Conservation (phyloP, 306 rosid genomes). For the Cyamopsis tetragonoloba region DNA sequence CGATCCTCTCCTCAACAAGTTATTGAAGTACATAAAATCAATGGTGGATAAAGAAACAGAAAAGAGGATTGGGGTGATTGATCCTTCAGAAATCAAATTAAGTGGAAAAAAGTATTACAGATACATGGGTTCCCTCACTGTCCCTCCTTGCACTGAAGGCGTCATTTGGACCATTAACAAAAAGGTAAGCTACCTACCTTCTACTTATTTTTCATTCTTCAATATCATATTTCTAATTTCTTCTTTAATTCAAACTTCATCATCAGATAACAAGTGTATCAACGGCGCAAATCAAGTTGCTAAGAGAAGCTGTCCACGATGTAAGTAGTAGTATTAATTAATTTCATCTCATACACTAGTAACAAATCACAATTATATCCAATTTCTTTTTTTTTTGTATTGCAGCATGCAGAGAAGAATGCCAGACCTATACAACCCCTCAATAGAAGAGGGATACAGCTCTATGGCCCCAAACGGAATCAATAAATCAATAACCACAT, state of each 20-base stretch:
- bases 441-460: constrained; percentile 26
- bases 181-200: too few relatives aligned
- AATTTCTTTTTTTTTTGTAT: too few relatives aligned
- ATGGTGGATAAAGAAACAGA: constrained; percentile 31
- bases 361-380: not conserved
- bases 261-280: constrained; percentile 44
- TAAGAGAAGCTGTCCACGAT: constrained; percentile 54
- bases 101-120: constrained; percentile 50
- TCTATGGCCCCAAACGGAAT: constrained; percentile 10
- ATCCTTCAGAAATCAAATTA: constrained; percentile 41
- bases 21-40: constrained; percentile 24
- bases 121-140: constrained; percentile 71
- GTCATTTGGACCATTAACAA: constrained; percentile 66
- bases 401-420: constrained; percentile 44
- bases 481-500: not conserved
- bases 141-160: constrained; percentile 76
- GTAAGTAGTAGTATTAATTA: constrained; percentile 48
- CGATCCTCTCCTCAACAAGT: constrained; percentile 44
- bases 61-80: constrained; percentile 38
- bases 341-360: not conserved
- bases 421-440: constrained; percentile 38
- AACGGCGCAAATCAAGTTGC: constrained; percentile 36
- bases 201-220: too few relatives aligned
- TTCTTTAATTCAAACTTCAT: not conserved
- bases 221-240: too few relatives aligned